Conservation (phyloP, 805 yeast species). For the Zygosaccharomyces bisporus region DNA sequence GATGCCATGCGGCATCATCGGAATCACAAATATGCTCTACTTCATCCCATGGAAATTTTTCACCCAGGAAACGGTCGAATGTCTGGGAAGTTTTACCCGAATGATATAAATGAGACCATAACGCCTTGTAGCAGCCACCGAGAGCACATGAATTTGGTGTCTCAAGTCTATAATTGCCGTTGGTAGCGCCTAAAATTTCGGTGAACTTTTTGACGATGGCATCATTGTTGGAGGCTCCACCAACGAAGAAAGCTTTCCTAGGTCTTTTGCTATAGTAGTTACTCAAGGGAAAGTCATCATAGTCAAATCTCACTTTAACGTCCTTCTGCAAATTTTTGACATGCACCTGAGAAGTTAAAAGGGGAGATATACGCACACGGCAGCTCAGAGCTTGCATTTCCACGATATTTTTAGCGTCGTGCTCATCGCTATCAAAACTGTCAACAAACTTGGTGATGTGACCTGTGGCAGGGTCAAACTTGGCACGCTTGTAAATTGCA, state of each 20-base stretch:
- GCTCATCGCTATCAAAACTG: slow-evolving; percentile 46
- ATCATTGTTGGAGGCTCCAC: slow-evolving; percentile 76
- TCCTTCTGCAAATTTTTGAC: slow-evolving; percentile 14
- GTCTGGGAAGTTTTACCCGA: slow-evolving; percentile 17
- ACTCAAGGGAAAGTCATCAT: slow-evolving; percentile 26
- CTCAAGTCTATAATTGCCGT: slow-evolving; percentile 67
- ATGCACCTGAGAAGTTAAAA: slow-evolving; percentile 45
- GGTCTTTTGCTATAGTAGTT: slow-evolving; percentile 47
- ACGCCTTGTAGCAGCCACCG: slow-evolving; percentile 85
- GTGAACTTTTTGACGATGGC: slow-evolving; percentile 69
- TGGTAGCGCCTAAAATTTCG: slow-evolving; percentile 55
- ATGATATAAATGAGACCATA: slow-evolving; percentile 56
- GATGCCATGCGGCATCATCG: slow-evolving; percentile 29
- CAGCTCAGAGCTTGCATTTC: slow-evolving; percentile 87
- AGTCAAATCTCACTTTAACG: slow-evolving; percentile 36
- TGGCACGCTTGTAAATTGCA: slow-evolving; percentile 56
- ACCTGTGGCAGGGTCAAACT: slow-evolving; percentile 35
- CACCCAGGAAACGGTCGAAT: slow-evolving; percentile 46
- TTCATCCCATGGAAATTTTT: slow-evolving; percentile 46
- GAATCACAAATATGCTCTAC: slow-evolving; percentile 28
- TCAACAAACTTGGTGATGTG: slow-evolving; percentile 33
- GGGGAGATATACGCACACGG: slow-evolving; percentile 72
- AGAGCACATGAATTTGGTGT: slow-evolving; percentile 87
- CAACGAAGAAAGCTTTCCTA: slow-evolving; percentile 71
- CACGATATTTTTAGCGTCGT: slow-evolving; percentile 72